Evolutionary conservation across 2,329 filamentous ascomycete species (phyloP), one percentile per base, ranked within the genome.

Genomic region (Arthrobotrys musiformis): DNA sequence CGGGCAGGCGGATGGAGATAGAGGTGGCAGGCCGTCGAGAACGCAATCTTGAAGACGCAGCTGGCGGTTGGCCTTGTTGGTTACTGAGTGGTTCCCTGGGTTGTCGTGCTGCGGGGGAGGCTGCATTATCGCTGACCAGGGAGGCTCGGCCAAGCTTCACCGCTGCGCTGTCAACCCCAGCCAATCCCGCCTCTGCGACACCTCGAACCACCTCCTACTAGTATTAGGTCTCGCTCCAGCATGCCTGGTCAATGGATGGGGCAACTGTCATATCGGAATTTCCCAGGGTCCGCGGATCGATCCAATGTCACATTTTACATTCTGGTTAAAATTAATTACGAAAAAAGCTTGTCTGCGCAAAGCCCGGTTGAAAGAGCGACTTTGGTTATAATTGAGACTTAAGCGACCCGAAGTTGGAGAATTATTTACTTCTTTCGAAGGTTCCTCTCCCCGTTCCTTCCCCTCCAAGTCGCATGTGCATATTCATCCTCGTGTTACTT

Each of bases 141-240:
- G n/a, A n/a, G n/a, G n/a, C n/a, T n/a, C 54, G 15, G 54, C 54
- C 54, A 58, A 40, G 54, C 54, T 15, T 37, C 30, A 11, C 28
- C 30, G n/a, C n/a, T n/a, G n/a, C 19, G 7, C 44, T 6, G 28
- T n/a, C 24, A 42, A 35, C 26, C n/a, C 13, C 50, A 40, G n/a
- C 48, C 48, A 54, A 33, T 58, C 33, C 54, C 54, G 26, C 54
- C 26, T 58, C 54, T 58, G 54, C 54, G 54, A 33, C 54, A 58
- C 33, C 30, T 11, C 42, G 30, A 33, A 33, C 33, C 9, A 42
- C 7, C 40, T 42, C n/a, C n/a, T n/a, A n/a, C n/a, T n/a, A n/a
- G 9, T 30, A 30, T 15, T 17, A 5, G 48, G 26, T n/a, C 17
- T 52, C 26, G 48, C 30, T 28, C 48, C 48, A 52, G 24, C 44